Base-by-base conservation (phyloP, 768 basidiomycete genomes). In the Podaxis carcinomalis region DNA sequence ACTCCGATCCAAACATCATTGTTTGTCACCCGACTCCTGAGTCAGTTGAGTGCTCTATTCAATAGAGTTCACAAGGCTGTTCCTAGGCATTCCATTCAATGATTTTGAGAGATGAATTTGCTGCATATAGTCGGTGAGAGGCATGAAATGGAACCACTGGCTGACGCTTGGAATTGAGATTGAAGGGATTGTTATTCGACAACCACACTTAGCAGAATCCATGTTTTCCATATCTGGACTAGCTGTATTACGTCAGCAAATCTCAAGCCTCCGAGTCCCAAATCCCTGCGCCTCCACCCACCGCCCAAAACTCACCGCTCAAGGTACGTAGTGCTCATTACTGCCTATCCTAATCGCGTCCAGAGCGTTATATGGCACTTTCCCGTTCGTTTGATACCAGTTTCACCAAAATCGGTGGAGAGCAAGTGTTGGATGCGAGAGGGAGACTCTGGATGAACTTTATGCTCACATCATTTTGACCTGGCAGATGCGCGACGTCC, bases 401-500 rank as follows among this genome's bases (percentile, higher is more conserved):
- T 70, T 70, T 72, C 51, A 47, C 46, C 23, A 21, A 62, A 64
- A 66, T 68, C 65, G 56, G 62, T 7, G 39, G 37, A 27, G 46
- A 40, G 46, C 52, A 62, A 65, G 51, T 61, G 68, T 65, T 75
- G 79, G 79, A 80, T 80, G 74, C 67, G 42, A 28, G 57, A 9
- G 36, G 27, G 42, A 35, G 56, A 68, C 69, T 79, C 72, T 79
- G 77, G 76, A 77, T 73, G 72, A 59, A 59, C 62, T 52, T 51
- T 46, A 47, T 73, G 72, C 71, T 69, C 59, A 64, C 52, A 55
- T 44, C 40, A 46, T 77, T 77, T 67, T 58, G 60, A 62, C 67
- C 64, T 68, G 64, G 44, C 70, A 93, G 90, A 94, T 94, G 92
- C 89, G 89, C 78, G 92, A 93, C 86, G 83, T 94, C 72, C 85